Evolutionary conservation across 306 rosid genomes (phyloP).

Genomic region (Cucurbita maxima): DNA sequence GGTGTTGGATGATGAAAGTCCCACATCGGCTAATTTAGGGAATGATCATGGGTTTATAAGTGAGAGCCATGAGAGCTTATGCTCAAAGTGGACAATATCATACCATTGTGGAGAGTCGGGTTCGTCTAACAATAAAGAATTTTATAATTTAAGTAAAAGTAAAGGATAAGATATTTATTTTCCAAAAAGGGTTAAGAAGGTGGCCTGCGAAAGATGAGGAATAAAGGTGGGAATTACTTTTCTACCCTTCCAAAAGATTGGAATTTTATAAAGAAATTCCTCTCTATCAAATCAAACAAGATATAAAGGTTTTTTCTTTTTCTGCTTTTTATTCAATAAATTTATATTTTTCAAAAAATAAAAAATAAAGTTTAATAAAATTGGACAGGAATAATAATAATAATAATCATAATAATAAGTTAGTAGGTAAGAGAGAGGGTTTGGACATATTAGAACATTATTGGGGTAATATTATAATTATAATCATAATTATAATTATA

Average conservation of each 20-base stretch:
- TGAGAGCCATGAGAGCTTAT: no score
- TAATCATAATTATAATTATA: not conserved
- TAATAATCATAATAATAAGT: slow-evolving; percentile 12
- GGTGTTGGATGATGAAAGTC: no score
- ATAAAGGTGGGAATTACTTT: not conserved
- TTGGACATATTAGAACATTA: slow-evolving; percentile 45
- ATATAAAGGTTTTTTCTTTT: not conserved
- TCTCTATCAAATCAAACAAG: not conserved
- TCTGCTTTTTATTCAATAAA: not conserved
- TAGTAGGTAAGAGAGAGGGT: not conserved
- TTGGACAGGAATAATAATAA: slow-evolving; percentile 11
- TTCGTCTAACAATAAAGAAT: no score
- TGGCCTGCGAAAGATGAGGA: not conserved
- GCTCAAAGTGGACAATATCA: no score
- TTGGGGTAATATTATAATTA: slow-evolving; percentile 14
- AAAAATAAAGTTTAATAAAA: not conserved
- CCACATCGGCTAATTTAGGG: no score
- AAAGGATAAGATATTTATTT: no score
- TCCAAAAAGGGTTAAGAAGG: no score
- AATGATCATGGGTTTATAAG: no score
- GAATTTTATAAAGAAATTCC: not conserved
- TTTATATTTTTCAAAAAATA: no score
- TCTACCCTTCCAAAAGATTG: not conserved
- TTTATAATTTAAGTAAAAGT: no score
- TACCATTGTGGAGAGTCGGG: no score